phyloP scores from a whole-genome alignment of 2,329 filamentous ascomycete genomes.

The Mycocentrospora acerina region DNA sequence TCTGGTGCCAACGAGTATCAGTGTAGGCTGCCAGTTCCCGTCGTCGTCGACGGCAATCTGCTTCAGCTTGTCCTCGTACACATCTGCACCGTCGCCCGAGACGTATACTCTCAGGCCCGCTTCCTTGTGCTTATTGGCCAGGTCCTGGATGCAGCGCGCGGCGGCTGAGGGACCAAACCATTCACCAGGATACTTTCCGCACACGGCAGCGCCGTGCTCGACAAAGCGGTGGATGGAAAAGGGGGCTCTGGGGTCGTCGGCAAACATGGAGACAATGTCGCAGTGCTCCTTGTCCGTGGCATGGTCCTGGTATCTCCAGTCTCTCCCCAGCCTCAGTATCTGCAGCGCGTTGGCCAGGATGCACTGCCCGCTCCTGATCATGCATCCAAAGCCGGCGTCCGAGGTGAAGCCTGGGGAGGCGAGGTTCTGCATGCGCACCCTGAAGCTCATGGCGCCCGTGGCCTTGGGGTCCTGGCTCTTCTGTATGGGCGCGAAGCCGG shows the following conservation, averaged over 20 bases:
- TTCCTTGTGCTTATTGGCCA: constrained; percentile 66
- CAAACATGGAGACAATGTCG: constrained; percentile 75
- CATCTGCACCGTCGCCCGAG: constrained; percentile 84
- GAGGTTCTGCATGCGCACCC: constrained; percentile 81
- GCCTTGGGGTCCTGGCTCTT: constrained; percentile 76
- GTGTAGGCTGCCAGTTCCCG: constrained; percentile 72
- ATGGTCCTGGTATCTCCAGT: constrained; percentile 70
- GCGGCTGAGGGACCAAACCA: constrained; percentile 99
- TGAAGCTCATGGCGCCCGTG: constrained; percentile 70
- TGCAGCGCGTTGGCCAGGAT: constrained; percentile 83
- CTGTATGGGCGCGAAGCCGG: constrained; percentile 78
- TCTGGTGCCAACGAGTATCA: constrained; percentile 85
- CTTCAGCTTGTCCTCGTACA: constrained; percentile 88
- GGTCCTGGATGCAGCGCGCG: constrained; percentile 84
- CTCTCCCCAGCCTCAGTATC: constrained; percentile 74
- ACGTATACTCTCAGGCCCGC: constrained; percentile 77
- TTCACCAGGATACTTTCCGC: constrained; percentile 92
- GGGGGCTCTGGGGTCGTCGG: constrained; percentile 80
- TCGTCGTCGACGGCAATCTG: constrained; percentile 70
- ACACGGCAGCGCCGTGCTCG: constrained; percentile 78
- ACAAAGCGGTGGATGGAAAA: constrained; percentile 98
- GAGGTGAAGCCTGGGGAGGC: constrained; percentile 84
- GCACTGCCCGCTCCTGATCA: constrained; percentile 96
- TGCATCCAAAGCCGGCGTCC: constrained; percentile 96
- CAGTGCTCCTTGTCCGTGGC: constrained; percentile 60